Percentiles rank a stretch among this genome's conserved stretches.
Conservation (phyloP, 2,329 filamentous ascomycete species). For the Arthrobotrys pseudoclavata region DNA sequence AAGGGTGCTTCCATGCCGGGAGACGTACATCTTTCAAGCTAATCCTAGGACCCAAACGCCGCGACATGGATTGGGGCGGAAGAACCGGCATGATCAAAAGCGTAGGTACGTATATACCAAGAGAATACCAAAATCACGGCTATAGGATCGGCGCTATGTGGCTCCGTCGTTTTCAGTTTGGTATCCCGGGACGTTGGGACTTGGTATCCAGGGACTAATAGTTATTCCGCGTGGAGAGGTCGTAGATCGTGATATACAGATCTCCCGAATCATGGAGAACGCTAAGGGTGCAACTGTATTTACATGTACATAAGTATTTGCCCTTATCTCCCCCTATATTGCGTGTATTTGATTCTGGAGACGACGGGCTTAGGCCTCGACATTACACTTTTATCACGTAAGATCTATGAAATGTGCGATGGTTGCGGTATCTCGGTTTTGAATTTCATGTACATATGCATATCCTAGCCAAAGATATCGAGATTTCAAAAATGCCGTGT, state of each 20-base stretch:
- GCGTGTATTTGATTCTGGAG: no score
- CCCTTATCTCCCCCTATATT: no score
- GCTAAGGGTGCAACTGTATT: neutral
- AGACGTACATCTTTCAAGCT: neutral
- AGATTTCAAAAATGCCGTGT: no score
- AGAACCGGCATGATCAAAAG: neutral
- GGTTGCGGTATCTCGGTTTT: no score
- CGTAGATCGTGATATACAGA: neutral
- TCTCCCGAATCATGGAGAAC: neutral
- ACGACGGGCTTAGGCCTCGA: no score
- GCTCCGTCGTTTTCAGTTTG: neutral
- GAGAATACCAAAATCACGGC: neutral
- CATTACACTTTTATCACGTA: no score
- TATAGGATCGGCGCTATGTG: neutral
- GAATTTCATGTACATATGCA: no score
- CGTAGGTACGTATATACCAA: slow-evolving; percentile 14
- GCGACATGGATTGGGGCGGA: neutral
- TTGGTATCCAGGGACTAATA: neutral
- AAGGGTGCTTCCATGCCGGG: neutral
- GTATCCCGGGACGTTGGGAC: slow-evolving; percentile 15
- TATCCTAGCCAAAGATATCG: no score
- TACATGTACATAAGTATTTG: no score
- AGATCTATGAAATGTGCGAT: no score
- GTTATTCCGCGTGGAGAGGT: neutral
- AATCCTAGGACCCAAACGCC: neutral